Base-by-base conservation (phyloP, 805 yeast species). In the Candida pseudofarinosa region DNA sequence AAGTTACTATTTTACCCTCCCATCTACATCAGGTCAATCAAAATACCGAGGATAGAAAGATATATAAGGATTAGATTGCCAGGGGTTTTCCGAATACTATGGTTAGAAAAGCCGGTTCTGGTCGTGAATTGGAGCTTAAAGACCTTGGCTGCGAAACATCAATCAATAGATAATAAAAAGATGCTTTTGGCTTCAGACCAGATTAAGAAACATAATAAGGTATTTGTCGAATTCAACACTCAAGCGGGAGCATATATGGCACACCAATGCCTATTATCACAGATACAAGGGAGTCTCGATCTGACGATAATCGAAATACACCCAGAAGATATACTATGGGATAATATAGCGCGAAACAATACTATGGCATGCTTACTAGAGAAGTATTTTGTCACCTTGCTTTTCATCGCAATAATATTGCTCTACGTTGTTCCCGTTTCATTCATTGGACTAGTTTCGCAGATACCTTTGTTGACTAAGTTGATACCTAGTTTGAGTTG, bases 401-500 rank as follows among this genome's bases (percentile, higher is more conserved):
- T 76, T 13, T 69, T 80, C 42, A 57, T 78, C 6, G 46, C 70
- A 1, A 63, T 87, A 1, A 80, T 83, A 4, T 48, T 73, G 3
- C 56, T 63, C 33, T 89, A 95, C 83, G 86, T 88, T 1, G 60
- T 88, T 1, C 97, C 97, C 0, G 91, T 88, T 1, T 88, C 95
- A 0, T 72, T 85, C 44, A 80, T 88, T 14, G 89, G 91, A 0
- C 63, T 88, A 23, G 63, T 89, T 0, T 79, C 95, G 0, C 96
- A 88, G 51, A 67, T 83, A 2, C 87, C 90, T 0, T 75, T 80
- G 47, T 58, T 86, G 38, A 74, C 83, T 0, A 70, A 74, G 19
- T 63, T 83, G 38, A 62, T 85, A 19, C 93, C 95, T 0, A 70
- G 77, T 28, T 60, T 84, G 26, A 58, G 68, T 1, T 78, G 85